Conservation (phyloP, 352 stramenopile species). For the Phytophthora ohioensis region DNA sequence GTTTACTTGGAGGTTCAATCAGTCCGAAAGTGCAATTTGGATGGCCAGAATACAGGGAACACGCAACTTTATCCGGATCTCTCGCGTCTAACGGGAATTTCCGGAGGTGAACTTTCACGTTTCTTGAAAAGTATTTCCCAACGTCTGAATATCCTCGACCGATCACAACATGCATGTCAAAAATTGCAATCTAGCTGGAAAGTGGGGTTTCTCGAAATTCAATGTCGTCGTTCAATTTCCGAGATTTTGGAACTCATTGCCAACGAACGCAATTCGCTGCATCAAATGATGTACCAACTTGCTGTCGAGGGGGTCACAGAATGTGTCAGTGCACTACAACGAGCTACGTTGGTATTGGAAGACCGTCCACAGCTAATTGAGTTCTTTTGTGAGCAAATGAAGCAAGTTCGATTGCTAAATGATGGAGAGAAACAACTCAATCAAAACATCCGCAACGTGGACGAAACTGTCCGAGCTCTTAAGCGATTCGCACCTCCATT, state of each 20-base stretch:
- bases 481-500: slow-evolving; percentile 52
- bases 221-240: slow-evolving; percentile 65
- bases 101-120: slow-evolving; percentile 47
- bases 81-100: slow-evolving; percentile 42
- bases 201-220: slow-evolving; percentile 79
- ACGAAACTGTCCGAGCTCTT: slow-evolving; percentile 64
- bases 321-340: slow-evolving; percentile 56
- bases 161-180: slow-evolving; percentile 65
- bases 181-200: slow-evolving; percentile 78
- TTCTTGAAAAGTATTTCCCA: slow-evolving; percentile 54
- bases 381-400: slow-evolving; percentile 77
- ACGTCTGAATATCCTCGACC: slow-evolving; percentile 52
- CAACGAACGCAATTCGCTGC: slow-evolving; percentile 53
- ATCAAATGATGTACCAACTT: slow-evolving; percentile 51
- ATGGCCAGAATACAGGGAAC: neutral
- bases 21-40: slow-evolving; percentile 18
- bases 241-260: slow-evolving; percentile 72
- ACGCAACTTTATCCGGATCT: slow-evolving; percentile 26
- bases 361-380: slow-evolving; percentile 78
- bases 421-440: slow-evolving; percentile 66
- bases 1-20: slow-evolving; percentile 64
- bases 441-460: slow-evolving; percentile 76
- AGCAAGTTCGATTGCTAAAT: slow-evolving; percentile 60
- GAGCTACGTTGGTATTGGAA: slow-evolving; percentile 58
- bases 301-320: slow-evolving; percentile 44